phyloP scores from a whole-genome alignment of 2,329 filamentous ascomycete genomes.

The Xylaria sp. region DNA sequence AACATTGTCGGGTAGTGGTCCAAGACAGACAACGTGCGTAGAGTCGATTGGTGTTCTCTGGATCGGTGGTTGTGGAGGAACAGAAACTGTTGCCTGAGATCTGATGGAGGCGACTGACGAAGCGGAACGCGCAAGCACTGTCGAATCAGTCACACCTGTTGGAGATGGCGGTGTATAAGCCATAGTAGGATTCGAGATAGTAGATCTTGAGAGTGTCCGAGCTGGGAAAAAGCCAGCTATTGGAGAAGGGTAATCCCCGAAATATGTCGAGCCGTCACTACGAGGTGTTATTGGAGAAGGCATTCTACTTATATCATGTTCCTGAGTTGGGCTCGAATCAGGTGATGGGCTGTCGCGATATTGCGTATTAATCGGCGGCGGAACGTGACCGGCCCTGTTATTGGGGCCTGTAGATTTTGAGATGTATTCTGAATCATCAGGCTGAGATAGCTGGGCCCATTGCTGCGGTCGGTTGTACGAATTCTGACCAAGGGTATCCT shows the following conservation, averaged over 20 bases:
- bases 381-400: conserved; percentile 13
- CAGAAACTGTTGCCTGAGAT: conserved; percentile 36
- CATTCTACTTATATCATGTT: conserved; percentile 54
- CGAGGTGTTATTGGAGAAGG: conserved; percentile 62
- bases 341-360: conserved; percentile 51
- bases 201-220: conserved; percentile 46
- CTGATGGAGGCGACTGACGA: conserved; percentile 45
- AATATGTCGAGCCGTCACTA: conserved; percentile 56
- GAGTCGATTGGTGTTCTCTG: conserved; percentile 65
- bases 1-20: conserved; percentile 63
- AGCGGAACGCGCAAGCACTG: conserved; percentile 44
- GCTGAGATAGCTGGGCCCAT: conserved; percentile 64
- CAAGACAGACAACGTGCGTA: conserved; percentile 65
- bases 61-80: conserved; percentile 50
- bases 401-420: conserved; percentile 43
- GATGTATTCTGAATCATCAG: conserved; percentile 61
- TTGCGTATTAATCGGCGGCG: conserved; percentile 41
- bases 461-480: conserved; percentile 63
- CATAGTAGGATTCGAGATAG: conserved; percentile 44
- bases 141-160: conserved; percentile 44
- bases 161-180: conserved; percentile 42
- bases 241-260: conserved; percentile 57
- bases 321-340: conserved; percentile 51
- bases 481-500: conserved; percentile 55
- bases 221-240: conserved; percentile 53